Base-by-base conservation (phyloP, 2,329 filamentous ascomycete genomes). In the Clarireedia paspali region DNA sequence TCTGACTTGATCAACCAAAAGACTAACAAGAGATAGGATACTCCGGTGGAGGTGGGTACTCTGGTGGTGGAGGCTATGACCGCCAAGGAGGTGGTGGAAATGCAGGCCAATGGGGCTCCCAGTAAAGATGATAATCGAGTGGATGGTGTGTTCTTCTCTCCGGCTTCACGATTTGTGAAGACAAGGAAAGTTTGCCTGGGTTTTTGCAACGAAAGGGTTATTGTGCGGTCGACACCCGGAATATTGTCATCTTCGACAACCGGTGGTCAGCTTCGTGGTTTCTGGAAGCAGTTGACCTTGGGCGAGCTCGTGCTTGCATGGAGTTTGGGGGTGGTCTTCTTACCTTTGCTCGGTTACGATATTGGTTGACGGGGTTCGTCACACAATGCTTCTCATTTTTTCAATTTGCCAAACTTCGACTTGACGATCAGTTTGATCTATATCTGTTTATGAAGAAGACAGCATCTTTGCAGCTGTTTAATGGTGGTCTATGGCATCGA, bases 131-230 rank as follows among this genome's bases (percentile, higher is more conserved):
- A 15, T 44, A 26, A n/a, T 49, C 34, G 26, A 44, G 26, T 55
- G 38, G 26, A 17, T 24, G 45, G 15, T 40, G 24, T 39, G 27
- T 23, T 53, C 26, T 48, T 56, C 50, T 48, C 24, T 39, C 45
- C 39, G 15, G n/a, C 42, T 34, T 52, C 44, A 45, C 36, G 34
- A 40, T 42, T 17, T 47, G 15, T 45, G 53, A 47, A 40, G 62
- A 63, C 56, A 66, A 64, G 62, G 66, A 66, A 67, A 67, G 64
- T 65, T 59, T 64, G 65, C 63, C 67, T 64, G 62, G 66, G 63
- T 49, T 39, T 61, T 57, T 62, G 59, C 65, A 64, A 65, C 63
- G 59, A 67, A 45, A 66, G 60, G 63, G 66, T 65, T 64, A 66
- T 67, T 68, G 64, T 67, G 66, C 62, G 63, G 64, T 64, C 45